Base-by-base conservation (phyloP, 1,284 basidiomycete genomes). In the Meripilus lineatus region DNA sequence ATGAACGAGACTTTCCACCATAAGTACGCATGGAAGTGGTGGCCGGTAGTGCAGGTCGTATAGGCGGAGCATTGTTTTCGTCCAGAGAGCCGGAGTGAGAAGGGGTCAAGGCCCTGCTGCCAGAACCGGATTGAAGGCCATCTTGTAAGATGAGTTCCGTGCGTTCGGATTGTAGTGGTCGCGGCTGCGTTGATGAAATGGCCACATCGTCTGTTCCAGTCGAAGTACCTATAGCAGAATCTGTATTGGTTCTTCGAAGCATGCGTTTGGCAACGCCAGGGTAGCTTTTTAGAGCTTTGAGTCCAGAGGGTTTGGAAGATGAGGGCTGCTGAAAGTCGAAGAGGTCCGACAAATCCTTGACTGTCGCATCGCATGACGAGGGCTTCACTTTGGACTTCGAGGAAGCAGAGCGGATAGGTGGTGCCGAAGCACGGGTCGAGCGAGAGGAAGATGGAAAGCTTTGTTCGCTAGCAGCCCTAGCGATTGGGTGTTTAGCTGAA, bases 1-100 rank as follows among this genome's bases (percentile, higher is more conserved):
- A 89, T 1, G 86, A 88, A 15, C 87, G 82, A 24, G 81, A 85
- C 47, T 71, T 72, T 13, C 84, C 84, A 2, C 81, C 81, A 55
- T 89, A 89, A 1, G 86, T 89, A 30, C 75, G 72, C 3, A 75
- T 68, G 36, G 67, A 66, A 15, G 63, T 62, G 26, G 46, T 47
- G 13, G 48, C 24, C 6, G 35, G 44, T 1, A 55, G 35, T 1
- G 51, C 26, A 3, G 60, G 54, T 4, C 58, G 58, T 5, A 28
- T 20, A 21, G 43, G 21, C 2, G 35, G 32, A 13, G 51, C 44
- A 11, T 43, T 49, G 20, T 21, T 24, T 30, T 44, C 28, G 6
- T 41, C 42, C 5, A 39, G 38, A 17, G 52, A 49, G 17, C 15
- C 20, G 2, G 52, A 32, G 32, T 57, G 61, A 1, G 50, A 49